Evolutionary conservation across 148 eudicot genomes (phyloP), one percentile per base, ranked within the genome.

Genomic region (Vaccinium vitisidaea): DNA sequence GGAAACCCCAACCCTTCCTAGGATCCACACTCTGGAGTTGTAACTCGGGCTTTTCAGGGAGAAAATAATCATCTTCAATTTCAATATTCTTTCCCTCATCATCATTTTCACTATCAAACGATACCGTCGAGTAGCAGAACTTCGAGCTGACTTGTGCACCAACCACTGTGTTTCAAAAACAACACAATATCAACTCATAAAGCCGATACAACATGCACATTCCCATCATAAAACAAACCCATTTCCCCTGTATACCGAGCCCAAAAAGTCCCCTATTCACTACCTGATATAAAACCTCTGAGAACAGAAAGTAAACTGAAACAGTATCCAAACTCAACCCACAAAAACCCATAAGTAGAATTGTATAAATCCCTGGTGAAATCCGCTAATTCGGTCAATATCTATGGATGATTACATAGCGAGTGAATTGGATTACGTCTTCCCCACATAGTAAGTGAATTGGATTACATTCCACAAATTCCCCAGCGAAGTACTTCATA

Each of bases 1-100:
- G 93, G 86, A 88, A 93, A 58, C 93, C 91, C 98, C 99, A 97
- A 71, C 99, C 99, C 85, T 86, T 92, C 59, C 83, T 87, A 74
- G 99, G 99, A 88, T 97, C 98, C 75, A 97, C 99, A 8, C 93
- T 83, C 56, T 97, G 99, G 4, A 91, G 89, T 32, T 83, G 53
- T 27, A 88, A 70, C 82, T 92, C 93, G 32, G 86, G 90, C 82
- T 87, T 93, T 49, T 87, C 88, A 1, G 91, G 87, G 48, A 88
- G 81, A 82, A 97, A 89, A 85, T 86, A 89, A 27, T 88, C 93
- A 82, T 84, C 84, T 52, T 89, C 89, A 77, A 23, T 82, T 39
- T 49, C 90, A 67, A 61, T 54, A 16, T 48, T 79, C 75, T 73
- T 86, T 15, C 21, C 77, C 21, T 81, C 92, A 85, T 87, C 87